Base-by-base conservation (phyloP, 129 eudicot species). In the Saposhnikovia divaricata region DNA sequence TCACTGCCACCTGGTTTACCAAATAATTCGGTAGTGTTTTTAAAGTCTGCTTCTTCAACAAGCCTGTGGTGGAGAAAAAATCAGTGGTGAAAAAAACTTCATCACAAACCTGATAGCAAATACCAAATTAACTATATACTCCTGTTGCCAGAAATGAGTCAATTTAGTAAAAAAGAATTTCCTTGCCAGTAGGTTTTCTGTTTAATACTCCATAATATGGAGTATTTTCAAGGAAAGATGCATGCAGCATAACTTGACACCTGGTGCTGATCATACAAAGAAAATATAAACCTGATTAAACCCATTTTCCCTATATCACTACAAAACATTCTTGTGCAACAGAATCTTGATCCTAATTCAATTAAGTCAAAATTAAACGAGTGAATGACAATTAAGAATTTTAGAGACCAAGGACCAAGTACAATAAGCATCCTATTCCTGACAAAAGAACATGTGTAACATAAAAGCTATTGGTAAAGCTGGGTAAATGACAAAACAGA, bases 1-100 rank as follows among this genome's bases (percentile, higher is more conserved):
- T 83, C 92, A 81, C 88, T 96, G 76, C 78, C 86, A 78, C 84
- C 85, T 74, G 79, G 89, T 85, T 83, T 86, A 46, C 86, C 90
- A 86, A 95, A 95, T 81, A 95, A 84, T 77, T 92, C 96, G 50
- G 93, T 80, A 34, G 97, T 95, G 80, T 93, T 83, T 85, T 84
- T 95, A 81, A 81, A 95, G 84, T 92, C 98, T 77, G 97, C 97
- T 87, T 95, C 98, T 80, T 95, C 98, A 55, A 92, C 93, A 70
- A 95, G 99, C 90, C 97, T 95, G 86, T 79, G 59, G 57, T 53
- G 40, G 73, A 48, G 2, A 7, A n/a, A 40, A 45, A 79, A 80
- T 66, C 37, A 18, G 0, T 14, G 21, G 43, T 25, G 39, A 74
- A 40, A 42, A 19, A 12, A 11, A 46, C 46, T 4, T 25, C 40